phyloP scores from a whole-genome alignment of 2,329 filamentous ascomycete species.

The Pestalotiopsis sp. region DNA sequence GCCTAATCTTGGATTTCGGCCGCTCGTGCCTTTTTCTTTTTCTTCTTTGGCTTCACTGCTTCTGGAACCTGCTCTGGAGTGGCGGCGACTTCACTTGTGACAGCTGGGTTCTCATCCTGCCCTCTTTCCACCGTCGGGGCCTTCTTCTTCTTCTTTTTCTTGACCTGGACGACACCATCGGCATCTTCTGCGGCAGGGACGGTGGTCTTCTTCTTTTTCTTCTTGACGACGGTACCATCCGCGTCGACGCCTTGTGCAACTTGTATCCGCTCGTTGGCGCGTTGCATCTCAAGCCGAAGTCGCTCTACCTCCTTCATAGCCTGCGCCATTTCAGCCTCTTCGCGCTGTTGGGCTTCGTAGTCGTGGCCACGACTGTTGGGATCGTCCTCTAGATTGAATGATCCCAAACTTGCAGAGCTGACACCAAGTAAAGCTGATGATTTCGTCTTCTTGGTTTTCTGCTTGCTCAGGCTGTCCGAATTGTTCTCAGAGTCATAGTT shows the following conservation, averaged over 20 bases:
- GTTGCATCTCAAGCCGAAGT: slow-evolving; percentile 85
- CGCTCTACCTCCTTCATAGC: slow-evolving; percentile 89
- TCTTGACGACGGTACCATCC: slow-evolving; percentile 68
- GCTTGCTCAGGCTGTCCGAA: slow-evolving; percentile 50
- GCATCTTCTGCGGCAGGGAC: slow-evolving; percentile 13
- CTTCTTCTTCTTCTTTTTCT: slow-evolving; percentile 55
- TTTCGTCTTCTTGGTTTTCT: slow-evolving; percentile 54
- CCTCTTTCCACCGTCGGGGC: slow-evolving; percentile 27
- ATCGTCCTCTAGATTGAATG: slow-evolving; percentile 68
- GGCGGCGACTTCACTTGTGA: background rate
- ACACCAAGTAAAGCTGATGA: slow-evolving; percentile 73
- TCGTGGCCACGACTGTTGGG: slow-evolving; percentile 45
- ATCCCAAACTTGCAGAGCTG: slow-evolving; percentile 80
- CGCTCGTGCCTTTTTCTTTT: slow-evolving; percentile 48
- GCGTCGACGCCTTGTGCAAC: slow-evolving; percentile 68
- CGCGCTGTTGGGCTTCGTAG: slow-evolving; percentile 68
- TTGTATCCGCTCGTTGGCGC: slow-evolving; percentile 74
- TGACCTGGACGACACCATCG: slow-evolving; percentile 27
- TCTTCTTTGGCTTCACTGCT: slow-evolving; percentile 45
- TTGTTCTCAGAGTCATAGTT: slow-evolving; percentile 59
- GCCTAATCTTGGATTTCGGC: slow-evolving; percentile 27
- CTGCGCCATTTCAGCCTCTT: slow-evolving; percentile 86
- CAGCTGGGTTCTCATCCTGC: slow-evolving; percentile 19
- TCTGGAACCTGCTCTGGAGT: slow-evolving; percentile 6
- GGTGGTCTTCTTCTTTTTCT: slow-evolving; percentile 65